Base-by-base conservation (phyloP, 176 grass and related monocot genomes). In the Oryza glaberrima region DNA sequence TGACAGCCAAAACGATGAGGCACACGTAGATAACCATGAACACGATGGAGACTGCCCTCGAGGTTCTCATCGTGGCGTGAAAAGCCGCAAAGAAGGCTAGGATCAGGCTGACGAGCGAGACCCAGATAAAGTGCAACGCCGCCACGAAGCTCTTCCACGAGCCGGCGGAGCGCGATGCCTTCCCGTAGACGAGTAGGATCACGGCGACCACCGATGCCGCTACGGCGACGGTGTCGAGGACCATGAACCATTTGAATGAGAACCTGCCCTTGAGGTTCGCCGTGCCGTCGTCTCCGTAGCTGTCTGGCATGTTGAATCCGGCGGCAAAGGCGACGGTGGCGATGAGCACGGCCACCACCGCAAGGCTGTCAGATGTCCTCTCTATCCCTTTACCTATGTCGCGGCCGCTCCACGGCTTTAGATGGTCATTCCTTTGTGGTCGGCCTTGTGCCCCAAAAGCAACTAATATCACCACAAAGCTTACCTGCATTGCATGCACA, bases 1-100 rank as follows among this genome's bases (percentile, higher is more conserved):
- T 9, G 6, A 0, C 0, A 2, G 8, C 3, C 19, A 84, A 25
- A 25, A 4, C 0, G 0, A 0, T 0, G 20, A 26, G 4, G 9
- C 0, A 1, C 0, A 19, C 0, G 54, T 35, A 36, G 15, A 77
- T 45, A 11, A 4, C 11, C 2, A 2, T 51, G 9, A 9, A 2
- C 1, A 8, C 7, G 7, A 40, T 0, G 49, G 5, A 17, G 15
- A 28, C 22, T 3, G 10, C n/a, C 25, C 7, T 9, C 7, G 7
- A 41, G 40, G 1, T 32, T 3, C 40, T 8, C 40, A 26, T 5
- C 13, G 56, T 6, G 3, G 32, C n/a, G 0, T 0, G 0, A 0
- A 38, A 2, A 26, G 84, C 77, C 2, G 23, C n/a, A 8, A 35
- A 75, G 16, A 87, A 81, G 7, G 78, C 77, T 7, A 87, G 6